A percentile compares a stretch with the other conserved stretches of the same genome.
Evolutionary conservation across 345 rosid species (phyloP).

Genomic region (Ceriops tagal): DNA sequence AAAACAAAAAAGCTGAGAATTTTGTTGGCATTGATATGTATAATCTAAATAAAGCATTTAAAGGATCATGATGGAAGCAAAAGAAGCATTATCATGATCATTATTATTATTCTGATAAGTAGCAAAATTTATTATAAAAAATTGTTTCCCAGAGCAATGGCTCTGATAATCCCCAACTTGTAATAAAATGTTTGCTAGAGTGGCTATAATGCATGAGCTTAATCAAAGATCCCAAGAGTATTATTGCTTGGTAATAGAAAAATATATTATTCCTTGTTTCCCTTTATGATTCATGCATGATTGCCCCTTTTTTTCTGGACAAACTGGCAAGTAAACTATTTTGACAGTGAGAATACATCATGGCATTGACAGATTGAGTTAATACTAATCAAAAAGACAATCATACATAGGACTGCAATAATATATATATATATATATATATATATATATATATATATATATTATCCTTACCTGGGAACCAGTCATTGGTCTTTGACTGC

Average conservation of each 20-base stretch:
- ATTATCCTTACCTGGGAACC: slow-evolving; percentile 76
- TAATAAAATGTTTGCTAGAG: too few species aligned
- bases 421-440: too few species aligned
- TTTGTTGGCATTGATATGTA: not conserved
- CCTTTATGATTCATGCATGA: too few species aligned
- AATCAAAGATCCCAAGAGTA: too few species aligned
- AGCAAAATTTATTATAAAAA: too few species aligned
- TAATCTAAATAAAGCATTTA: not conserved
- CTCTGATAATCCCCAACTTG: too few species aligned
- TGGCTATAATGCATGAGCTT: too few species aligned
- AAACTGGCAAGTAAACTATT: slow-evolving; percentile 18
- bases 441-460: not conserved
- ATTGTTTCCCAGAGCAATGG: too few species aligned
- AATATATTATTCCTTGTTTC: too few species aligned
- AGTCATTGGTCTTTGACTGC: slow-evolving; percentile 60
- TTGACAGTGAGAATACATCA: slow-evolving; percentile 32
- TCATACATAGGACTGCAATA: slow-evolving; percentile 9
- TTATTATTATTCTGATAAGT: too few species aligned
- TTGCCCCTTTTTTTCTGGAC: slow-evolving; percentile 26
- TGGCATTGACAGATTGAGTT: slow-evolving; percentile 27
- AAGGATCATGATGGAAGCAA: not conserved
- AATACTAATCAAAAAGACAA: slow-evolving; percentile 18
- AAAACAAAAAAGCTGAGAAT: not conserved
- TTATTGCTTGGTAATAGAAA: too few species aligned
- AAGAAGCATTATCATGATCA: too few species aligned